Base-by-base conservation (phyloP, 768 basidiomycete genomes). In the Symmetrospora coprosmae region DNA sequence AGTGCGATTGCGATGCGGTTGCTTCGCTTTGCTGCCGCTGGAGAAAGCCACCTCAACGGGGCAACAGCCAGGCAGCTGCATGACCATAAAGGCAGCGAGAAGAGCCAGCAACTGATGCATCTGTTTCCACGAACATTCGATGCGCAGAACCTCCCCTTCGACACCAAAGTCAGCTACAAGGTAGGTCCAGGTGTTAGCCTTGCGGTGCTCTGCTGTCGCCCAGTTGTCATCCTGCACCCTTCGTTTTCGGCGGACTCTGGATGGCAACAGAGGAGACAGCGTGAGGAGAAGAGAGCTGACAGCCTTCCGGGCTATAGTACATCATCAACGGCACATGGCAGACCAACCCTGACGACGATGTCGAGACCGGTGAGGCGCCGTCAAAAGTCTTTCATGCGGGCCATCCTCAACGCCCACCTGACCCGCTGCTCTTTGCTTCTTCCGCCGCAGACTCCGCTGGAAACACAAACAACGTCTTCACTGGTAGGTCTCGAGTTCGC, bases 161-260 rank as follows among this genome's bases (percentile, higher is more conserved):
- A 38, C 43, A 31, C 28, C 31, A 58, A 58, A 35, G 55, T 58
- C 41, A 21, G 28, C 11, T 58, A 58, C 41, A 58, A 58, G 55
- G 55, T 58, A 30, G 46, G 55, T 21, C 8, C 13, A 9, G 11
- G 13, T 46, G 9, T 46, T 46, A 11, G n/a, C n/a, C 23, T 9
- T 21, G 9, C 43, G 13, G 9, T 9, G 43, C 43, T 46, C 25
- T 46, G 13, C 9, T 46, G 43, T n/a, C n/a, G n/a, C n/a, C n/a
- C n/a, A n/a, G n/a, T n/a, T n/a, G n/a, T n/a, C n/a, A n/a, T n/a
- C n/a, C n/a, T n/a, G n/a, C n/a, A n/a, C n/a, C n/a, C n/a, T n/a
- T n/a, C n/a, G n/a, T n/a, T n/a, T n/a, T n/a, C n/a, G n/a, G n/a
- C n/a, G n/a, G n/a, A n/a, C n/a, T n/a, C n/a, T n/a, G n/a, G n/a